phyloP scores from a whole-genome alignment of 495 filamentous ascomycete genomes.

The Xylaria nigripes region DNA sequence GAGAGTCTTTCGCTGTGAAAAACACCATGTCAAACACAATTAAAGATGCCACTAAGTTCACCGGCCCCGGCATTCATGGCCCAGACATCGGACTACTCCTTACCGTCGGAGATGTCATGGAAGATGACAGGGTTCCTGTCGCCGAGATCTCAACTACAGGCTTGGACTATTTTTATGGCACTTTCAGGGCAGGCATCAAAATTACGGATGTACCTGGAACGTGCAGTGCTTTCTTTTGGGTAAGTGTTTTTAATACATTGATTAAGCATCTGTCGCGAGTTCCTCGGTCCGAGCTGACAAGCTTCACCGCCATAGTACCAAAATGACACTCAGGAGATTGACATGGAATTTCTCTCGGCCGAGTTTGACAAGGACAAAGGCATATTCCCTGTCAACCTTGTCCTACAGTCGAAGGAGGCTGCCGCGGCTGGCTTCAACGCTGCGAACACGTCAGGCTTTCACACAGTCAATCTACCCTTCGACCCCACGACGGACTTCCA shows the following conservation, averaged over 20 bases:
- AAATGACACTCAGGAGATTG: conserved; percentile 72
- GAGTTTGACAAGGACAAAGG: conserved; percentile 43
- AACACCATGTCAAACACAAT: conserved; percentile 52
- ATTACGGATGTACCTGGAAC: conserved; percentile 51
- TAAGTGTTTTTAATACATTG: conserved; percentile 21
- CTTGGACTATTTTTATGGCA: conserved; percentile 55
- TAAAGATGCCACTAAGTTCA: conserved; percentile 26
- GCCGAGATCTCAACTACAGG: conserved; percentile 52
- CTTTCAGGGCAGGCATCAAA: conserved; percentile 59
- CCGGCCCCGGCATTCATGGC: conserved; percentile 34
- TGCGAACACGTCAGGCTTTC: conserved; percentile 44
- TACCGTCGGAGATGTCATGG: conserved; percentile 41
- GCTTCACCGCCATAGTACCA: conserved; percentile 43
- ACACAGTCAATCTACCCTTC: conserved; percentile 50
- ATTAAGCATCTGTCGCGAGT: background rate
- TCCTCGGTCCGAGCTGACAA: background rate
- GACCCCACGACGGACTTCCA: conserved; percentile 53
- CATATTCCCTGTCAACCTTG: conserved; percentile 57
- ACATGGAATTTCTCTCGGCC: conserved; percentile 63
- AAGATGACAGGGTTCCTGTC: conserved; percentile 46
- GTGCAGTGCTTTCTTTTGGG: conserved; percentile 73
- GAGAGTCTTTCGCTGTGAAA: conserved; percentile 46
- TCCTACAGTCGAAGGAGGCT: conserved; percentile 56
- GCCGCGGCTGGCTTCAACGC: conserved; percentile 49
- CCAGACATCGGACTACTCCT: conserved; percentile 52